A percentile compares a stretch with the other conserved stretches of the same genome.
phyloP scores from a whole-genome alignment of 129 eudicot genomes.

The Ambrosia trifida region DNA sequence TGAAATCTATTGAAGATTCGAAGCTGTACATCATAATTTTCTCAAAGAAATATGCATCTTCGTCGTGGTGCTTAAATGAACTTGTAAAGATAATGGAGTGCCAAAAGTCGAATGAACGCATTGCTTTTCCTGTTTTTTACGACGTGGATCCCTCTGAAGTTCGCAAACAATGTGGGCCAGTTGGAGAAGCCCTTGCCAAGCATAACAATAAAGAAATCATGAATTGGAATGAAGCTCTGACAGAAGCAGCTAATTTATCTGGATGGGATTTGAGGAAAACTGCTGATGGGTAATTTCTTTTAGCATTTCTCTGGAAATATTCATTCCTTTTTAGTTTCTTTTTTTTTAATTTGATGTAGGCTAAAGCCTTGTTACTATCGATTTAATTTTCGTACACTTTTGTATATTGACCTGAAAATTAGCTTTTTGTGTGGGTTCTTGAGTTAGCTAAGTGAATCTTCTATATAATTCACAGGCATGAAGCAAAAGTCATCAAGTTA shows the following conservation, averaged over 20 bases:
- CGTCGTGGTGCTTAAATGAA: too few relatives aligned
- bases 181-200: background rate
- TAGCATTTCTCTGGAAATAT: background rate
- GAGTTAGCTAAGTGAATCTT: too few relatives aligned
- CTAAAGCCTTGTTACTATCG: background rate
- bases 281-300: slow-evolving; percentile 23
- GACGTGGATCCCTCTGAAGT: slow-evolving; percentile 30
- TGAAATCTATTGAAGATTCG: too few relatives aligned
- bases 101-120: background rate
- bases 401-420: background rate
- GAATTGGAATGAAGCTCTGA: slow-evolving; percentile 32
- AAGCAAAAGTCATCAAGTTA: slow-evolving; percentile 9
- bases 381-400: background rate
- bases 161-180: slow-evolving; percentile 7
- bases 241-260: slow-evolving; percentile 20
- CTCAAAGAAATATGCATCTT: too few relatives aligned
- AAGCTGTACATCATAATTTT: too few relatives aligned
- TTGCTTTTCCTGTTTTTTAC: slow-evolving; percentile 32
- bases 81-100: too few relatives aligned
- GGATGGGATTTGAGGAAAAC: slow-evolving; percentile 32
- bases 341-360: background rate
- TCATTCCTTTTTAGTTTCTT: background rate
- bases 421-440: too few relatives aligned
- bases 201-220: background rate
- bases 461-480: background rate